Percentiles rank a stretch among this genome's conserved stretches.
phyloP scores from a whole-genome alignment of 768 basidiomycete genomes.

The Arthromyces matolae region DNA sequence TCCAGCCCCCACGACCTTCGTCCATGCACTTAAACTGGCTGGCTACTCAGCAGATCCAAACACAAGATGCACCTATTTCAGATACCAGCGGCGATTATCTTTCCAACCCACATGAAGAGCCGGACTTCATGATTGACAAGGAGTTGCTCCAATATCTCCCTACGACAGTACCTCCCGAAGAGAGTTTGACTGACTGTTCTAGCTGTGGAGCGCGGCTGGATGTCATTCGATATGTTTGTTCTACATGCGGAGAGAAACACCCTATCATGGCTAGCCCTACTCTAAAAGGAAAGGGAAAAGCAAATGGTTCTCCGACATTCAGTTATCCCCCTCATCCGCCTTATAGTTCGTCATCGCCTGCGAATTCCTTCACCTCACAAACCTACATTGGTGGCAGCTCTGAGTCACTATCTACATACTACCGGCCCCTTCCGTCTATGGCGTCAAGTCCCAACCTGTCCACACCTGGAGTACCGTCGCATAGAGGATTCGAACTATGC shows the following conservation, averaged over 20 bases:
- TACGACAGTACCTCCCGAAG: conserved; percentile 47
- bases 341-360: conserved; percentile 23
- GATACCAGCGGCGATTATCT: conserved; percentile 25
- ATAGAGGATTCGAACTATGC: conserved; percentile 80
- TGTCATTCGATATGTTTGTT: conserved; percentile 86
- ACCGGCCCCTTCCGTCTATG: conserved; percentile 46
- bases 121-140: conserved; percentile 23
- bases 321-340: conserved; percentile 35
- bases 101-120: conserved; percentile 4
- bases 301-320: conserved; percentile 19
- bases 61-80: conserved; percentile 18
- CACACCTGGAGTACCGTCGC: conserved; percentile 17
- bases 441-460: conserved; percentile 27
- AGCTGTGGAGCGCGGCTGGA: conserved; percentile 73
- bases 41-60: conserved; percentile 48
- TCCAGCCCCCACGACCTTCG: conserved; percentile 47
- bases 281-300: conserved; percentile 52
- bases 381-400: conserved; percentile 31
- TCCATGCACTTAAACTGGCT: conserved; percentile 69
- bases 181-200: conserved; percentile 76
- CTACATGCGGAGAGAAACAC: conserved; percentile 78
- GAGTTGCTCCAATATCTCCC: conserved; percentile 53
- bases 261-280: conserved; percentile 30
- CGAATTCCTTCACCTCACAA: conserved; percentile 29
- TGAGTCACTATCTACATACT: conserved; percentile 20